phyloP scores from a whole-genome alignment of 441 rosid genomes.

The Hura crepitans region DNA sequence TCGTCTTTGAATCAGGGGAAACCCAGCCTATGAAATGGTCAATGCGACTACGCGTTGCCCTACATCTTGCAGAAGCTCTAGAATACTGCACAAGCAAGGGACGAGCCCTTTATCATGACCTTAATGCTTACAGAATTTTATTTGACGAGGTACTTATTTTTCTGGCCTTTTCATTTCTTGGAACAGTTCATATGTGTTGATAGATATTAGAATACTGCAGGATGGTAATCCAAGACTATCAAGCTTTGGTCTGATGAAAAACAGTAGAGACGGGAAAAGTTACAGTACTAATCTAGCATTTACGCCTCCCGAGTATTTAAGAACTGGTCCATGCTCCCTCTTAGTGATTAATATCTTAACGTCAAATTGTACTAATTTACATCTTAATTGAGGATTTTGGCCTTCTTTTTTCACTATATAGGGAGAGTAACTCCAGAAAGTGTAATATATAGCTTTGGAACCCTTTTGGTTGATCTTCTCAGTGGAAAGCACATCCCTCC shows the following conservation, averaged over 20 bases:
- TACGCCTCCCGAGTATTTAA: constrained; percentile 91
- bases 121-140: constrained; percentile 83
- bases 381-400: neutral
- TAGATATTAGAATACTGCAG: constrained; percentile 36
- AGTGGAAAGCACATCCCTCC: constrained; percentile 97
- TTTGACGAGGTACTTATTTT: constrained; percentile 67
- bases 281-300: constrained; percentile 91
- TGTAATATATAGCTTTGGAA: constrained; percentile 90
- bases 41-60: constrained; percentile 83
- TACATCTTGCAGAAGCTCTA: constrained; percentile 86
- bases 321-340: constrained; percentile 52
- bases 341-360: neutral
- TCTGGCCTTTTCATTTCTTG: constrained; percentile 6
- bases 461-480: constrained; percentile 89
- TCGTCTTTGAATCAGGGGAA: constrained; percentile 61
- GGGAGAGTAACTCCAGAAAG: constrained; percentile 92
- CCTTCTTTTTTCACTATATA: constrained; percentile 16
- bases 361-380: neutral
- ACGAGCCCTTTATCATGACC: constrained; percentile 82
- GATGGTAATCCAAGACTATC: constrained; percentile 90
- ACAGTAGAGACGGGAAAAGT: constrained; percentile 91
- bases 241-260: constrained; percentile 94
- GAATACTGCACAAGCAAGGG: constrained; percentile 83
- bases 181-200: constrained; percentile 9
- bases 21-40: constrained; percentile 92